A percentile compares a stretch with the other conserved stretches of the same genome.
Conservation (phyloP, 2,329 filamentous ascomycete genomes). For the Onygenales sp. region DNA sequence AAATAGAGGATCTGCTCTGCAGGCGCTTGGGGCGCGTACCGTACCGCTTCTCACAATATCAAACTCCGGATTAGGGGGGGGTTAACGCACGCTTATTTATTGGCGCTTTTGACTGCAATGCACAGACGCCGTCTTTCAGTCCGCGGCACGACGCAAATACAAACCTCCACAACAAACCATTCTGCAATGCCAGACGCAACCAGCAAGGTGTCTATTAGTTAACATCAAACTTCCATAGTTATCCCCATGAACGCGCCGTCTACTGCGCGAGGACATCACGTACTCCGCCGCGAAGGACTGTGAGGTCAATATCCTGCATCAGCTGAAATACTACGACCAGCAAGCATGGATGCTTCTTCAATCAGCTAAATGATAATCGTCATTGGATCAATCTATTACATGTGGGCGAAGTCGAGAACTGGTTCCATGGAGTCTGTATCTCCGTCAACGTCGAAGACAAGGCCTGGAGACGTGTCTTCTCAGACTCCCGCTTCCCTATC, state of each 20-base stretch:
- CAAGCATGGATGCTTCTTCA: slow-evolving; percentile 5
- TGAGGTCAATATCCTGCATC: slow-evolving; percentile 6
- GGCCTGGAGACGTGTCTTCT: slow-evolving; percentile 6
- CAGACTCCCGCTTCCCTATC: slow-evolving; percentile 9
- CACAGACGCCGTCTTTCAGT: too few species aligned
- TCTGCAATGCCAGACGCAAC: too few species aligned
- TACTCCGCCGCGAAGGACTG: slow-evolving; percentile 8
- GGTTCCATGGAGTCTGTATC: slow-evolving; percentile 12
- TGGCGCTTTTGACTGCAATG: too few species aligned
- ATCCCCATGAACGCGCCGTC: slow-evolving; percentile 1
- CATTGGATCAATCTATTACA: slow-evolving; percentile 5
- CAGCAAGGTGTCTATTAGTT: not conserved
- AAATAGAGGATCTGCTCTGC: too few species aligned
- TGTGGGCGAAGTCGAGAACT: slow-evolving; percentile 4
- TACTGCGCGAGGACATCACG: slow-evolving; percentile 14
- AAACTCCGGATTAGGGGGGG: too few species aligned
- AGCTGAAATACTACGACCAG: slow-evolving; percentile 4
- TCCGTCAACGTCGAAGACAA: slow-evolving; percentile 6
- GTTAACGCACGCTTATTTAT: too few species aligned
- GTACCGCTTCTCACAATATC: too few species aligned
- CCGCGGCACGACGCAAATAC: too few species aligned
- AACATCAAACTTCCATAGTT: not conserved
- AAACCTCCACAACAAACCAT: too few species aligned
- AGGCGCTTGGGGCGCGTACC: too few species aligned
- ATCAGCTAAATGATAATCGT: not conserved